Evolutionary conservation across 441 rosid genomes (phyloP).

Genomic region (Pelargonium citronellum): DNA sequence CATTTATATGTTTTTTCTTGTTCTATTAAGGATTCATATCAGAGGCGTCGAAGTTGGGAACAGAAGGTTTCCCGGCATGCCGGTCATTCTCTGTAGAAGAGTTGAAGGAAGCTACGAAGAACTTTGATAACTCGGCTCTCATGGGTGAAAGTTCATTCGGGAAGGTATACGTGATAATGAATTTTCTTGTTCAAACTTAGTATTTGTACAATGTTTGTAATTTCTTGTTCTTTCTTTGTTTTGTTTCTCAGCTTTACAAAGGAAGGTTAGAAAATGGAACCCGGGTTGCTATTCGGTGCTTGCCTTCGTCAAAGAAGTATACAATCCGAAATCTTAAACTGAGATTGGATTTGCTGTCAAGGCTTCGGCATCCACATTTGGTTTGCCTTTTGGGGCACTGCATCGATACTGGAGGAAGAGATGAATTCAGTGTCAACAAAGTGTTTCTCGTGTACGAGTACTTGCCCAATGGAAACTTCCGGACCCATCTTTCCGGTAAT

Average conservation of each 20-base stretch:
- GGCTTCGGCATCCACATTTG: slow-evolving; percentile 51
- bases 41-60: slow-evolving; percentile 31
- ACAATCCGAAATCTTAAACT: slow-evolving; percentile 44
- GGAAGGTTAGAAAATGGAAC: slow-evolving; percentile 42
- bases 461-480: slow-evolving; percentile 51
- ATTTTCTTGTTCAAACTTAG: background rate
- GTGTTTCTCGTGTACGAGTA: slow-evolving; percentile 53
- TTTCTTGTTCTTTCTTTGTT: background rate
- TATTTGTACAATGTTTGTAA: background rate
- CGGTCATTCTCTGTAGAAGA: slow-evolving; percentile 43
- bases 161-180: slow-evolving; percentile 26
- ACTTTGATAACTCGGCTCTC: slow-evolving; percentile 33
- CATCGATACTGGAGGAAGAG: slow-evolving; percentile 34
- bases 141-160: slow-evolving; percentile 48
- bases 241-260: slow-evolving; percentile 38
- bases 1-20: slow-evolving; percentile 8
- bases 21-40: slow-evolving; percentile 34
- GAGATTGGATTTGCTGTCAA: slow-evolving; percentile 49
- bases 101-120: slow-evolving; percentile 42
- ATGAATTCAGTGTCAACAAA: slow-evolving; percentile 34
- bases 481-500: slow-evolving; percentile 49
- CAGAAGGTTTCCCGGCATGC: slow-evolving; percentile 34
- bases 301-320: slow-evolving; percentile 42
- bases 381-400: slow-evolving; percentile 60
- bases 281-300: slow-evolving; percentile 44